Conservation (phyloP, 192 early-diverging fungal species). For the Obelidium mucronatum region DNA sequence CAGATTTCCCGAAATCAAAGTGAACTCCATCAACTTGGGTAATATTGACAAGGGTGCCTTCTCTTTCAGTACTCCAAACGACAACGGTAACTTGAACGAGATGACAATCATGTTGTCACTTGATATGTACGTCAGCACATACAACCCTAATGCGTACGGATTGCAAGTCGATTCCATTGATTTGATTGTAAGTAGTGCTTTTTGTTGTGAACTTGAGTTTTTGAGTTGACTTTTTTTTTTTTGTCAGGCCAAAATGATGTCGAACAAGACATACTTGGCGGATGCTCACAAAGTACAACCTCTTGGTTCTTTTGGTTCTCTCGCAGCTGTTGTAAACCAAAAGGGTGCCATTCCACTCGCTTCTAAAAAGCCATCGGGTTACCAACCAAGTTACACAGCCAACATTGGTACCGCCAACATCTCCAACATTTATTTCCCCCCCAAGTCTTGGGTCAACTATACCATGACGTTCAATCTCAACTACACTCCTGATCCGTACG, state of each 20-base stretch:
- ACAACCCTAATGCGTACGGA: slow-evolving; percentile 37
- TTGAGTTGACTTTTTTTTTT: not conserved
- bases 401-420: slow-evolving; percentile 24
- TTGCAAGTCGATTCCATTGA: slow-evolving; percentile 33
- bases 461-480: slow-evolving; percentile 30
- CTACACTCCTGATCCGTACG: slow-evolving; percentile 35
- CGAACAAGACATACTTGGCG: slow-evolving; percentile 11
- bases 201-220: not conserved
- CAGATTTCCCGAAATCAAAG: slow-evolving; percentile 34
- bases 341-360: not conserved
- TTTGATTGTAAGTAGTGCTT: not conserved
- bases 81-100: slow-evolving; percentile 30
- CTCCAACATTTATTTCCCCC: slow-evolving; percentile 24
- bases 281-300: not conserved
- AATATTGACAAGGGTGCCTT: slow-evolving; percentile 17
- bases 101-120: slow-evolving; percentile 18
- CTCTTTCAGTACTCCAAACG: slow-evolving; percentile 12
- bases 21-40: slow-evolving; percentile 22
- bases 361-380: slow-evolving; percentile 1
- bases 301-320: slow-evolving; percentile 2
- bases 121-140: slow-evolving; percentile 23
- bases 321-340: not conserved
- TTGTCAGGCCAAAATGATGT: slow-evolving; percentile 18
- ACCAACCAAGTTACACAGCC: not conserved
- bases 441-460: slow-evolving; percentile 32